Base-by-base conservation (phyloP, 148 eudicot species). In the Camellia japonica region DNA sequence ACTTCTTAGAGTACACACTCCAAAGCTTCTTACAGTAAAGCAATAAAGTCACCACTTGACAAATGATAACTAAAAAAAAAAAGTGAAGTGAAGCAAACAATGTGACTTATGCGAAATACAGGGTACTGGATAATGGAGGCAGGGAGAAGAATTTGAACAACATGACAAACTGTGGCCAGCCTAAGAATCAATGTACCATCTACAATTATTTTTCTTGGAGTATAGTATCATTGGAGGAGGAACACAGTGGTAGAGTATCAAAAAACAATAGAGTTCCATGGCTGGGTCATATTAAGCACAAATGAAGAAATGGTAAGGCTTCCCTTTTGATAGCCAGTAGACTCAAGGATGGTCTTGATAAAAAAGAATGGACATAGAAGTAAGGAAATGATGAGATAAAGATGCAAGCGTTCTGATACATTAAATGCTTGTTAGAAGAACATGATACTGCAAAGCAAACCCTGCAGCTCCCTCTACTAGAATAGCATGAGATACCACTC, bases 81-180 rank as follows among this genome's bases (percentile, higher is more conserved):
- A 5, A 38, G 6, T 2, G 1, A 74, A 74, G 30, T 38, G 7
- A 74, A 74, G 23, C 64, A 16, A 74, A 11, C 6, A 41, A 41
- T 41, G 20, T 41, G 49, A 58, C 38, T 38, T 56, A 23, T 38
- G 14, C 44, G 1, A 59, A 54, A 41, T 5, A n/a, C 67, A 60
- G 18, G 54, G 18, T 14, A 38, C 61, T 47, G 20, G 52, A 51
- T 20, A 49, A 46, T n/a, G 60, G 41, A 2, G 10, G 66, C 11
- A 73, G 54, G 66, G 18, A 73, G 54, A 78, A 71, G 42, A 16
- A 38, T 8, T 11, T 61, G 20, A 42, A 52, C n/a, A 83, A 51
- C 19, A 83, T 8, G 3, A 18, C 6, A 49, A 70, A 70, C 1
- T 47, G 4, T 3, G 30, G 60, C 43, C 11, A 30, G 60, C 38